Base-by-base conservation (phyloP, 345 rosid genomes). In the Gossypium turneri region DNA sequence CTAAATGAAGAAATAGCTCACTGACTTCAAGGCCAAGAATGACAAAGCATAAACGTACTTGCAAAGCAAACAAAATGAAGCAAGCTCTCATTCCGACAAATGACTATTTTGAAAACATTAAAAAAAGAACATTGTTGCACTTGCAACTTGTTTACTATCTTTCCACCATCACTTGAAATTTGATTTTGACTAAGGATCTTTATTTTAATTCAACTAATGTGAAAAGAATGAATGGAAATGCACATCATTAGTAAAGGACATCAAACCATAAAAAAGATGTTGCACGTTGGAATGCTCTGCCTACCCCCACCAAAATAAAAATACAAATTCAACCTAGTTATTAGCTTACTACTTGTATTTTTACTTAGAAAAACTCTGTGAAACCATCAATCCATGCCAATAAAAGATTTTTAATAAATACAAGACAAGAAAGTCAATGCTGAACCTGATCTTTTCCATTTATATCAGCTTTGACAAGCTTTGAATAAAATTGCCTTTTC, bases 401-500 rank as follows among this genome's bases (percentile, higher is more conserved):
- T 44, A 27, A 50, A 24, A 17, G 67, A 77, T 10, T 51, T 65
- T 41, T 48, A 70, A 60, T 25, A 67, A 43, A 69, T 47, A 77
- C 25, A 13, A 43, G 60, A 20, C 70, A 75, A 70, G 15, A 58
- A 20, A 27, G 41, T 55, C 24, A 29, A 57, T 57, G 25, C 3
- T 44, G 2, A 70, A 91, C 99, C 98, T 95, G 94, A 89, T 95
- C 99, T 86, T 95, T 95, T 88, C 99, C 99, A 79, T 95, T 85
- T 78, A 90, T 83, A 85, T 95, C 99, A 78, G 96, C 99, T 85
- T 95, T 95, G 52, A 95, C 98, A 67, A 95, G 94, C 84, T 93
- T 95, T 41, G 99, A 95, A 81, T 85, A 90, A 71, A 81, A 95
- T 74, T 87, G 90, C 74, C 81, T 92, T 61, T 78, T 85, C 67